Evolutionary conservation across 352 stramenopile genomes (phyloP).

Genomic region (Globisporangium splendens): DNA sequence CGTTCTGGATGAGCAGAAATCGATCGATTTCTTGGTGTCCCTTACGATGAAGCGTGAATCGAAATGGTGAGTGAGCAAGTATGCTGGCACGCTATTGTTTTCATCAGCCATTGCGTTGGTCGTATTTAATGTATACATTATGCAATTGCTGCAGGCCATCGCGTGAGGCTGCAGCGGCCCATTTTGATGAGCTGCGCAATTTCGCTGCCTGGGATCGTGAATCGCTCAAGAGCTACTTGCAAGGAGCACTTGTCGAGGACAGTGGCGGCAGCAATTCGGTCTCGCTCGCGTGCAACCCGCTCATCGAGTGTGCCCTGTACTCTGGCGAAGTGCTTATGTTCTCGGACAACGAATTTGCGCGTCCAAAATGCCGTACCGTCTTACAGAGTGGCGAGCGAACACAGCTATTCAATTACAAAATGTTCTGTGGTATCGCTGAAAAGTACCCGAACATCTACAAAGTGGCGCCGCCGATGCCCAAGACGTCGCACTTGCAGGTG

Average conservation of each 20-base stretch:
- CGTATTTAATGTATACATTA: no score
- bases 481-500: conserved; percentile 37
- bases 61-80: not conserved
- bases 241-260: conserved; percentile 38
- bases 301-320: conserved; percentile 39
- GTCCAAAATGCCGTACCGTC: conserved; percentile 21
- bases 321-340: conserved; percentile 16
- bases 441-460: conserved; percentile 25
- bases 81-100: no score
- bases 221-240: conserved; percentile 23
- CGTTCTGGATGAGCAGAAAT: not conserved
- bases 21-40: conserved; percentile 28
- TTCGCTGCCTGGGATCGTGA: conserved; percentile 44
- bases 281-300: conserved; percentile 29
- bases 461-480: conserved; percentile 16
- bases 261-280: conserved; percentile 13
- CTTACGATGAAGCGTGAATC: conserved; percentile 33
- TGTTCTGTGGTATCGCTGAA: conserved; percentile 12
- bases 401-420: conserved; percentile 18
- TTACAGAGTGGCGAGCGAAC: conserved; percentile 30
- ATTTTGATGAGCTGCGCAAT: conserved; percentile 32
- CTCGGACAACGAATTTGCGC: conserved; percentile 23
- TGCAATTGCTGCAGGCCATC: not conserved
- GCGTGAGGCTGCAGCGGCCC: conserved; percentile 1
- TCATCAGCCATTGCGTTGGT: no score